A percentile compares a stretch with the other conserved stretches of the same genome.
These are phyloP conservation scores for Lentinula boryana DNA, from an alignment of 768 basidiomycete species.

Conservation along the genomic window DNA sequence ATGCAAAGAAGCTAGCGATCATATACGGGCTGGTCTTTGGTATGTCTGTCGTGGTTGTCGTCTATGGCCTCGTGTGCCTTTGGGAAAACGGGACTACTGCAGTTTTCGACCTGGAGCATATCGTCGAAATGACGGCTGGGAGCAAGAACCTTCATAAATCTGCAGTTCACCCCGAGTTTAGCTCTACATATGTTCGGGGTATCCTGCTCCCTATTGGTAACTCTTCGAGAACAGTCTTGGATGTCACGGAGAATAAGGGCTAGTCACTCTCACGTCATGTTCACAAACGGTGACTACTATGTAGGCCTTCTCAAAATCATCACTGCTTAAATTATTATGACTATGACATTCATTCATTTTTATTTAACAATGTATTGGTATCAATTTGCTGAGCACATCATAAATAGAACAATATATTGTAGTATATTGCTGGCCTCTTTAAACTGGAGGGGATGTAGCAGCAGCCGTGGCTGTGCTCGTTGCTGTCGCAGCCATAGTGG, in stretches of 20 bases:
- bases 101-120: neutral
- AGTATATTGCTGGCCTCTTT: neutral
- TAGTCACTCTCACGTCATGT: too few relatives aligned
- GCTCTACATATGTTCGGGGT: neutral
- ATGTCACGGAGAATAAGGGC: neutral
- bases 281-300: too few relatives aligned
- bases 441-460: neutral
- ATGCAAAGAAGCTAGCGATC: slow-evolving; percentile 27
- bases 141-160: neutral
- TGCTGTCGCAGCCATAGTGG: slow-evolving; percentile 8
- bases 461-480: slow-evolving; percentile 5
- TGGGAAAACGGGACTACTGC: neutral
- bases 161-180: neutral
- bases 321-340: too few relatives aligned
- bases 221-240: neutral
- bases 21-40: slow-evolving; percentile 1
- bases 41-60: neutral
- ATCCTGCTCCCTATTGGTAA: neutral
- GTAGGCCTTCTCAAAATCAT: too few relatives aligned
- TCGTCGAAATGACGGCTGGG: neutral
- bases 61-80: neutral
- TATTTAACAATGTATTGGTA: too few relatives aligned
- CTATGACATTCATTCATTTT: too few relatives aligned
- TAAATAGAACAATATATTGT: neutral
- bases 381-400: too few relatives aligned